Evolutionary conservation across 2,329 filamentous ascomycete species (phyloP), one percentile per base, ranked within the genome.

Genomic region (Aspergillus hortae): DNA sequence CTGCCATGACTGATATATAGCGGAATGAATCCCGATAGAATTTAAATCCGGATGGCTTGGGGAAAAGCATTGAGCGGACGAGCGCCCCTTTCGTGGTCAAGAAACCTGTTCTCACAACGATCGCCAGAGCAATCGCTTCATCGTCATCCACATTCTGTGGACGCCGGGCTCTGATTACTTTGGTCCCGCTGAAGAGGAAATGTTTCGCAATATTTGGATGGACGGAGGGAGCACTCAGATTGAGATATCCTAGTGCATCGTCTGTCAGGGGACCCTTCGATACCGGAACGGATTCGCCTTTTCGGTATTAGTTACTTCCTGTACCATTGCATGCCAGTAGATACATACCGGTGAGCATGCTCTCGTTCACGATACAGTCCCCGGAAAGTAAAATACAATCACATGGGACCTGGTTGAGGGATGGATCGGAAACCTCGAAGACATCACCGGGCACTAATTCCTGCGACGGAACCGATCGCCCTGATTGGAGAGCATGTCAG

Each of bases 291-390:
- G 94, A 97, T 77, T 99, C 94, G 52, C 92, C 88, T 82, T 50
- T 35, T 40, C 14, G 3, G 48, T 69, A 54, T 68, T 64, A 33
- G 23, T n/a, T 35, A 38, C 4, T 11, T 30, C 17, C 7, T 11
- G 10, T 23, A 9, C 25, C 15, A 14, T 36, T 7, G 9, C 9
- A 38, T 15, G 25, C n/a, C 11, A 38, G 30, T 33, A 38, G 40
- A 10, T 19, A 56, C 66, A 57, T 66, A 80, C 77, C 84, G 36
- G 94, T 99, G 33, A 99, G 82, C 94, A 99, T 99, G 74, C 94
- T 97, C 73, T 99, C 94, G 65, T 99, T 99, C 59, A 99, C 92
- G 56, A 99, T 97, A 65, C 92, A 96, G 72, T 99, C 95, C 38
- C 94, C 95, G 48, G 89, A 90, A 0, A 99, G 80, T 5, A 99